Conservation (phyloP, 768 basidiomycete species). For the Suillus subalutaceus region DNA sequence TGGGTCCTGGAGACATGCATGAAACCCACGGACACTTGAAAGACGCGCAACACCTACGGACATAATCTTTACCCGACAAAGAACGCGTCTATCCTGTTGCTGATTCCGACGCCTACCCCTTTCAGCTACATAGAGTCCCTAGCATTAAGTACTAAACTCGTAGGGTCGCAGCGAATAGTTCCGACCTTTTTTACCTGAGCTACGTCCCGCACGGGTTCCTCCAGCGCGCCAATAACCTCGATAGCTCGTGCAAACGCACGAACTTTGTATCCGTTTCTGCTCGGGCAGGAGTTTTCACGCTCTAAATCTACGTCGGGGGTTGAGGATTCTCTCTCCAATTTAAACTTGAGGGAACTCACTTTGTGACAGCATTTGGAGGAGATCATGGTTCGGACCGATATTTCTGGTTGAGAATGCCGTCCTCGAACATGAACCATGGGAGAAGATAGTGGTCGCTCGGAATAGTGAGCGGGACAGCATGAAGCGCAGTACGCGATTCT, state of each 20-base stretch:
- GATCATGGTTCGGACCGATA: slow-evolving; percentile 36
- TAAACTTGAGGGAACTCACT: slow-evolving; percentile 34
- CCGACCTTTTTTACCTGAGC: slow-evolving; percentile 44
- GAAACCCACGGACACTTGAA: slow-evolving; percentile 9
- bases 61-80: slow-evolving; percentile 35
- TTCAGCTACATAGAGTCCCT: slow-evolving; percentile 24
- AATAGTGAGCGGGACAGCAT: slow-evolving; percentile 1
- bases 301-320: slow-evolving; percentile 37
- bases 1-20: not conserved
- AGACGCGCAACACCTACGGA: slow-evolving; percentile 34
- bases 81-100: slow-evolving; percentile 48
- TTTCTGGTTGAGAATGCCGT: not conserved
- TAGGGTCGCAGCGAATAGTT: not conserved
- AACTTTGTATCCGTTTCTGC: slow-evolving; percentile 51
- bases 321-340: not conserved
- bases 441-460: not conserved
- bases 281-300: slow-evolving; percentile 40
- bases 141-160: not conserved
- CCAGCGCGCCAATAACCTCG: slow-evolving; percentile 39
- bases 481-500: not conserved
- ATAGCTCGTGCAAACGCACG: slow-evolving; percentile 55
- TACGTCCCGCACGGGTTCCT: slow-evolving; percentile 46
- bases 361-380: slow-evolving; percentile 44
- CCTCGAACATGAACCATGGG: not conserved
- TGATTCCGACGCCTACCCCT: slow-evolving; percentile 44